These are phyloP conservation scores for Fusarium graminum DNA, from an alignment of 2,329 filamentous ascomycete genomes.

Conservation along the genomic window DNA sequence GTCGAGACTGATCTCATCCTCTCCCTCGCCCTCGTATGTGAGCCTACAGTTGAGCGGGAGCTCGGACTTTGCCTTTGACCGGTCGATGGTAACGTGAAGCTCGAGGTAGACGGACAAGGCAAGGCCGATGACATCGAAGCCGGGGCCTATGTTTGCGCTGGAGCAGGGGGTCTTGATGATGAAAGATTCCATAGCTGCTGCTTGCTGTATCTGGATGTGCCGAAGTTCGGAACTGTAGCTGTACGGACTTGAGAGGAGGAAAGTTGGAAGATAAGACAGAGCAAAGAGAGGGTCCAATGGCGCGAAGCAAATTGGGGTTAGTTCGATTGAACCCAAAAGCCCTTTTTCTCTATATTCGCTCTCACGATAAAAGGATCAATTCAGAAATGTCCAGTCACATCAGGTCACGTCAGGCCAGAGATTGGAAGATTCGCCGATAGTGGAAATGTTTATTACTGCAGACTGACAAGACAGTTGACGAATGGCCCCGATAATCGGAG, in stretches of 20 bases:
- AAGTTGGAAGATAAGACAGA: conserved; percentile 18
- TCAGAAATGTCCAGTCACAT: conserved; percentile 11
- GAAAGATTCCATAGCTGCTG: conserved; percentile 69
- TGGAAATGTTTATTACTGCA: conserved; percentile 22
- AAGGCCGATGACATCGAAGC: conserved; percentile 97
- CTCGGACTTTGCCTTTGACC: conserved; percentile 64
- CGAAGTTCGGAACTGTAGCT: conserved; percentile 23
- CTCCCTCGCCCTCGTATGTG: conserved; percentile 88
- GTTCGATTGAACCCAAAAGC: conserved; percentile 19
- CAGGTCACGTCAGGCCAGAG: conserved; percentile 3
- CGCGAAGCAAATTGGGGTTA: conserved; percentile 36
- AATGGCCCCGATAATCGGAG: conserved; percentile 33
- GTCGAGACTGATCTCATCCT: conserved; percentile 83
- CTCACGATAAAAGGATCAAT: conserved; percentile 7
- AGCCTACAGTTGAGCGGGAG: conserved; percentile 86
- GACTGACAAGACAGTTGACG: conserved; percentile 16
- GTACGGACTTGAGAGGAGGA: conserved; percentile 7
- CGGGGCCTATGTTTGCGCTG: conserved; percentile 96
- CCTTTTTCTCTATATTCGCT: background rate
- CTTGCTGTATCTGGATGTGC: conserved; percentile 44
- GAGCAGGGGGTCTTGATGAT: conserved; percentile 88
- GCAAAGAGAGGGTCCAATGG: conserved; percentile 34
- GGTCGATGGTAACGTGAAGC: conserved; percentile 82
- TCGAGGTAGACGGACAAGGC: conserved; percentile 95
- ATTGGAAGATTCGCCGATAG: conserved; percentile 19